phyloP scores from a whole-genome alignment of 2,329 filamentous ascomycete species.

The Botryotinia globosa region DNA sequence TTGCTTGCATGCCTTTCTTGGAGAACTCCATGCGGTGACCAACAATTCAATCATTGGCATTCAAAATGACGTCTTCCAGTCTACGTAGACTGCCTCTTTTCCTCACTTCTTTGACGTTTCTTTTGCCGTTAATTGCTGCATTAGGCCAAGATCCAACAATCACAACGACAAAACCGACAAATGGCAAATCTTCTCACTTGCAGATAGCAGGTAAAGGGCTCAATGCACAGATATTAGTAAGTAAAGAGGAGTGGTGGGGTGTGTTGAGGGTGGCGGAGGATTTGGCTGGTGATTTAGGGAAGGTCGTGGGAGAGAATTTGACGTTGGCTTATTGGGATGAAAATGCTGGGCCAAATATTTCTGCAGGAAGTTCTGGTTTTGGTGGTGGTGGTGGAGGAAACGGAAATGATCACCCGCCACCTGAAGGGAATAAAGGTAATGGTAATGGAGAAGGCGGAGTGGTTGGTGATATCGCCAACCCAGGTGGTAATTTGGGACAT shows the following conservation, averaged over 20 bases:
- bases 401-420: not conserved
- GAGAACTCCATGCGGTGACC: not conserved
- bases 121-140: not conserved
- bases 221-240: constrained; percentile 53
- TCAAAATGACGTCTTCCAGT: not conserved
- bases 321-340: constrained; percentile 41
- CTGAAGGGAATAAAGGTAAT: not conserved
- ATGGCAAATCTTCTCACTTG: constrained; percentile 21
- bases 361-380: constrained; percentile 1
- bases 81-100: constrained; percentile 1
- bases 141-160: constrained; percentile 17
- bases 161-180: constrained; percentile 38
- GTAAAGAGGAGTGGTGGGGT: constrained; percentile 61
- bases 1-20: not conserved
- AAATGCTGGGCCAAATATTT: not conserved
- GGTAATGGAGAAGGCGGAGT: constrained; percentile 14
- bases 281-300: constrained; percentile 65
- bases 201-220: constrained; percentile 37
- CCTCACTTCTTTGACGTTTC: not conserved
- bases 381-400: not conserved
- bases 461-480: constrained; percentile 13
- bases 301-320: constrained; percentile 60
- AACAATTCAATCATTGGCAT: not conserved
- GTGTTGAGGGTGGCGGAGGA: constrained; percentile 67
- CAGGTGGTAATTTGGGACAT: constrained; percentile 21